Conservation (phyloP, 2,329 filamentous ascomycete species). For the Paecilomyces dactylethromorphus region DNA sequence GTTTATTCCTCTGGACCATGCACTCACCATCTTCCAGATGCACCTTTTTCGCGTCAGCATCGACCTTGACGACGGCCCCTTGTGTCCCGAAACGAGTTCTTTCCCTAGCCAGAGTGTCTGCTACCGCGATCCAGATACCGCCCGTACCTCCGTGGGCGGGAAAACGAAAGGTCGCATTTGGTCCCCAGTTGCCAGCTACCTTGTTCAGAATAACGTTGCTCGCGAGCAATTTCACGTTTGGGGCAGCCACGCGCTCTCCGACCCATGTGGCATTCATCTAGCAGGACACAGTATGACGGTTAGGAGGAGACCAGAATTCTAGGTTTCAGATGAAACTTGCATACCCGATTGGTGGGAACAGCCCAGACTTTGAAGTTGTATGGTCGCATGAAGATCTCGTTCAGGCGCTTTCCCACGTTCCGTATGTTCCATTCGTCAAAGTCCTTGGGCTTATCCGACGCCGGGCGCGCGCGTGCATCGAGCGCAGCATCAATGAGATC, state of each 20-base stretch:
- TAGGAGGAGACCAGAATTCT: no score
- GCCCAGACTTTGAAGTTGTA: constrained; percentile 99
- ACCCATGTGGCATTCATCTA: constrained; percentile 99
- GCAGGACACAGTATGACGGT: background rate
- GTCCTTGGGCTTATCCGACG: constrained; percentile 94
- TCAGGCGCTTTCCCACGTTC: constrained; percentile 81
- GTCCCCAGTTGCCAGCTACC: constrained; percentile 94
- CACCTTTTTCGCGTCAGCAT: constrained; percentile 78
- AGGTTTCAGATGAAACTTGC: no score
- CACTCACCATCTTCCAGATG: constrained; percentile 70
- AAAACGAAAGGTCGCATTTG: constrained; percentile 97
- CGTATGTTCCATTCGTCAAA: constrained; percentile 98
- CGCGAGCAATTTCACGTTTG: constrained; percentile 87
- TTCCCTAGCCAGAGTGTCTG: constrained; percentile 82
- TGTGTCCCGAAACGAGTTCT: constrained; percentile 86
- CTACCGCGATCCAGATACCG: constrained; percentile 98
- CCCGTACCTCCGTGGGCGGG: constrained; percentile 91
- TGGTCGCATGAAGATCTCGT: constrained; percentile 95
- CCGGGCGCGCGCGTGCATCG: constrained; percentile 75
- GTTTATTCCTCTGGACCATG: no score
- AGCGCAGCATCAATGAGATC: constrained; percentile 92
- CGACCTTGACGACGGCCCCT: constrained; percentile 80
- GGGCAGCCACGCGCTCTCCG: constrained; percentile 94
- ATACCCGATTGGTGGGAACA: constrained; percentile 90
- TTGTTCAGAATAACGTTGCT: constrained; percentile 94